These are phyloP conservation scores for Ceriops decandra DNA, from an alignment of 345 rosid species.

Conservation along the genomic window DNA sequence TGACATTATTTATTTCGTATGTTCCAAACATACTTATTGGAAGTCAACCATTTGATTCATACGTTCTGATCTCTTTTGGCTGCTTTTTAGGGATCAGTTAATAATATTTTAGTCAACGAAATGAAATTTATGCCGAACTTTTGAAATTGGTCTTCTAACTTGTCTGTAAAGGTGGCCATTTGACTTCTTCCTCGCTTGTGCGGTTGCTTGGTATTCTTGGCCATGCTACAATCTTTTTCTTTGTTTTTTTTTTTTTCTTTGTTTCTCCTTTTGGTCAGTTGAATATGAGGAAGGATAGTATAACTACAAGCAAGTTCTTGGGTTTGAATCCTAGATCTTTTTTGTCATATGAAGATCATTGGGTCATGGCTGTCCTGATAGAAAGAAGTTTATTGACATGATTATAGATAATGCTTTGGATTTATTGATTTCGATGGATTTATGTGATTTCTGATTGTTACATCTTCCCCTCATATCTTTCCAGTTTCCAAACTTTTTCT, in stretches of 20 bases:
- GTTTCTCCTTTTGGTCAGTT: too few species aligned
- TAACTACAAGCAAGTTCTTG: too few species aligned
- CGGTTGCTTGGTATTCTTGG: neutral
- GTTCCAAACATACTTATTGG: slow-evolving; percentile 18
- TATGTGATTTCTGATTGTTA: too few species aligned
- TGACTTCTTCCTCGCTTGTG: slow-evolving; percentile 5
- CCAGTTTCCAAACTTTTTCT: too few species aligned
- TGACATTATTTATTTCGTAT: slow-evolving; percentile 14
- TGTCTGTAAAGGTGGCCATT: slow-evolving; percentile 1
- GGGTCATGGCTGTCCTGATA: too few species aligned
- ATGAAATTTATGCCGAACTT: slow-evolving; percentile 4
- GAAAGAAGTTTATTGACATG: too few species aligned
- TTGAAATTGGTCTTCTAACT: slow-evolving; percentile 4
- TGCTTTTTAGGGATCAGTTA: slow-evolving; percentile 2
- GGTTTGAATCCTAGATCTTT: too few species aligned
- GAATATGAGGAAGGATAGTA: too few species aligned
- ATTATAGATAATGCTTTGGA: too few species aligned
- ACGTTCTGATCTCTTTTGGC: neutral
- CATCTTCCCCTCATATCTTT: too few species aligned
- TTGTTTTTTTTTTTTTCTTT: neutral
- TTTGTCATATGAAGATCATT: too few species aligned
- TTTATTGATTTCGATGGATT: too few species aligned
- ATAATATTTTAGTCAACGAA: neutral
- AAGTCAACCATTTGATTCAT: slow-evolving; percentile 19
- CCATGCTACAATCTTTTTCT: neutral